Evolutionary conservation across 2,329 filamentous ascomycete species (phyloP).

Genomic region (Pseudogymnoascus sp.): DNA sequence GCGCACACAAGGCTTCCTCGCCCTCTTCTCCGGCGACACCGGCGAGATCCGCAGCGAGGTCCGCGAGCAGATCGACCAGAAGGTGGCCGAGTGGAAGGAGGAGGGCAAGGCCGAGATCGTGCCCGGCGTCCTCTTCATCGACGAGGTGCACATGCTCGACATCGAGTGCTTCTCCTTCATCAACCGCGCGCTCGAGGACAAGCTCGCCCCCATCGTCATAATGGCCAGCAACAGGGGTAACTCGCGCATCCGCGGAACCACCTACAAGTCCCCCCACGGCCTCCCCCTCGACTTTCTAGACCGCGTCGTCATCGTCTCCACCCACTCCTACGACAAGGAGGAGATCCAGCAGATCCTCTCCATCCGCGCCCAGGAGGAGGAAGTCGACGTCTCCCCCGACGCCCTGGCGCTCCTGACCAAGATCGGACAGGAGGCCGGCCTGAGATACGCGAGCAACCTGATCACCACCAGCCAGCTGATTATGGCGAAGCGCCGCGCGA

Average conservation of each 20-base stretch:
- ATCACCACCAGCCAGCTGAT: slow-evolving; percentile 91
- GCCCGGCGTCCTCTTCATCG: slow-evolving; percentile 93
- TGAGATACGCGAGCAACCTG: slow-evolving; percentile 95
- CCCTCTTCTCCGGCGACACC: slow-evolving; percentile 94
- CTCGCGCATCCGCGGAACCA: slow-evolving; percentile 85
- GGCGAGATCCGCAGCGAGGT: slow-evolving; percentile 97
- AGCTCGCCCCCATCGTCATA: slow-evolving; percentile 93
- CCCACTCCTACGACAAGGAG: slow-evolving; percentile 70
- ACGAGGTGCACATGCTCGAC: slow-evolving; percentile 99
- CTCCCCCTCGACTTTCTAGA: slow-evolving; percentile 94
- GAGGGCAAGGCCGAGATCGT: slow-evolving; percentile 98
- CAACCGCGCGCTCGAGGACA: slow-evolving; percentile 91
- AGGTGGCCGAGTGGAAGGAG: slow-evolving; percentile 98
- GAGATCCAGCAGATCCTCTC: slow-evolving; percentile 89
- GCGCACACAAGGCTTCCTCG: slow-evolving; percentile 93
- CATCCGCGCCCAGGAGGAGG: slow-evolving; percentile 91
- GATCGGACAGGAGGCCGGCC: slow-evolving; percentile 84
- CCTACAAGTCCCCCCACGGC: slow-evolving; percentile 88
- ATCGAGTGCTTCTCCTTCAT: slow-evolving; percentile 99
- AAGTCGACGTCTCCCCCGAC: slow-evolving; percentile 84
- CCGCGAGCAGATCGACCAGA: slow-evolving; percentile 97
- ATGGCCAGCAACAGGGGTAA: slow-evolving; percentile 97
- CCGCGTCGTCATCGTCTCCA: slow-evolving; percentile 92
- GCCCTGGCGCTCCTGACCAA: slow-evolving; percentile 90
- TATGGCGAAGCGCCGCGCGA: slow-evolving; percentile 74